Evolutionary conservation across 1,284 basidiomycete genomes (phyloP), one percentile per base, ranked within the genome.

Genomic region (Inonotus hispidus): DNA sequence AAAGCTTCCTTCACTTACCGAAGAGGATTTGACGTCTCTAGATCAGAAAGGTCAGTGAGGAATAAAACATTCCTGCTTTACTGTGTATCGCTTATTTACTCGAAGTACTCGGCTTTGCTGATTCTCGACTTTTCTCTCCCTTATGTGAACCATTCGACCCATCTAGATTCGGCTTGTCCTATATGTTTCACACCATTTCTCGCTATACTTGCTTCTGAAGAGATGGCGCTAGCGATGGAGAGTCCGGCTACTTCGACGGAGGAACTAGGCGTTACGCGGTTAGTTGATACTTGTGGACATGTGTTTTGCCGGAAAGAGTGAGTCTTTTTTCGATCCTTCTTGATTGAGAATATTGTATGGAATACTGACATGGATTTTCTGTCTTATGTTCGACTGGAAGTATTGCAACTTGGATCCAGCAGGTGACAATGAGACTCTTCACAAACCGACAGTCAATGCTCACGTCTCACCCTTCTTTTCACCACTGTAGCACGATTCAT

Each of bases 201-300:
- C 23, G 80, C 85, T 7, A 73, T 87, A 25, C 70, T 91, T n/a
- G 79, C 85, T 1, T 86, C 90, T 65, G 87, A 89, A 69, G 88
- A 91, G 71, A 79, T 78, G 52, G 85, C 87, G 0, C 68, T 75
- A 27, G 88, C 79, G 1, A 85, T 90, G 83, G 87, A 90, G 66
- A 87, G 87, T 0, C 87, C 88, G 6, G 86, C 88, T 5, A 80
- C 85, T 63, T 79, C 85, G 13, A 63, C 77, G n/a, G 84, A 88
- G 61, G 79, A 84, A 47, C 71, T 88, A 1, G 89, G 88, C 1
- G 82, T 91, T 19, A 88, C 86, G 29, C 78, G 76, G 63, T 73
- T 90, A 8, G 70, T 73, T 53, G 69, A 81, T 65, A 71, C 85
- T 29, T 91, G 88, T 66, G 82, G 83, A 5, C 88, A 91, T 68